Conservation (phyloP, 176 grass and related monocot genomes). For the Ensete glaucum region DNA sequence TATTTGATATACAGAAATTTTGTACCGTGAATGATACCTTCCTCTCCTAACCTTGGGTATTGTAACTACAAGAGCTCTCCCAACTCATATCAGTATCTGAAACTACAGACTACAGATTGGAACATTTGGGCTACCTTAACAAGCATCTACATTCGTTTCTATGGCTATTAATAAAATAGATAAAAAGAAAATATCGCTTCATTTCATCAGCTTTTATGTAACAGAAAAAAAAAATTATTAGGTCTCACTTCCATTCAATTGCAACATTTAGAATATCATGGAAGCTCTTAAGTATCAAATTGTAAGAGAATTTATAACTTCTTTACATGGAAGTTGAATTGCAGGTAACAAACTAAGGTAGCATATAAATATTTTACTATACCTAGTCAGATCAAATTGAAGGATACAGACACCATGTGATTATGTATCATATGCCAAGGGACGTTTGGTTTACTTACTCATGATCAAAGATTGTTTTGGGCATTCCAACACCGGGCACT, state of each 20-base stretch:
- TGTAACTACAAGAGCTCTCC: no score
- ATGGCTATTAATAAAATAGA: not conserved
- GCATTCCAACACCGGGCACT: conserved; percentile 33
- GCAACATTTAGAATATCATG: not conserved
- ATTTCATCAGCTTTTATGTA: not conserved
- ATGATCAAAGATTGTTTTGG: conserved; percentile 82
- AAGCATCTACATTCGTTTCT: not conserved
- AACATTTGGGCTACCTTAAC: not conserved
- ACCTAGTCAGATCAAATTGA: not conserved
- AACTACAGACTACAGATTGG: no score
- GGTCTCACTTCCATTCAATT: not conserved
- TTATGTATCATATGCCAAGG: not conserved
- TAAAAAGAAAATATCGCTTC: not conserved
- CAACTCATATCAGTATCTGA: no score
- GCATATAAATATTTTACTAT: not conserved
- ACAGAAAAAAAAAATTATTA: not conserved
- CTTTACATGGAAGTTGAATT: no score
- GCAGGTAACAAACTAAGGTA: no score
- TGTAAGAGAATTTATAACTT: not conserved
- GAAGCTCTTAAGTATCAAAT: not conserved
- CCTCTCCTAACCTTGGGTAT: no score
- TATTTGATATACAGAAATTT: no score
- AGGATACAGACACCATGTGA: not conserved
- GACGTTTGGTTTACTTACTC: conserved; percentile 50
- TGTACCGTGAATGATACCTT: no score